Conservation (phyloP, 2,329 filamentous ascomycete genomes). For the Colletotrichum melonis region DNA sequence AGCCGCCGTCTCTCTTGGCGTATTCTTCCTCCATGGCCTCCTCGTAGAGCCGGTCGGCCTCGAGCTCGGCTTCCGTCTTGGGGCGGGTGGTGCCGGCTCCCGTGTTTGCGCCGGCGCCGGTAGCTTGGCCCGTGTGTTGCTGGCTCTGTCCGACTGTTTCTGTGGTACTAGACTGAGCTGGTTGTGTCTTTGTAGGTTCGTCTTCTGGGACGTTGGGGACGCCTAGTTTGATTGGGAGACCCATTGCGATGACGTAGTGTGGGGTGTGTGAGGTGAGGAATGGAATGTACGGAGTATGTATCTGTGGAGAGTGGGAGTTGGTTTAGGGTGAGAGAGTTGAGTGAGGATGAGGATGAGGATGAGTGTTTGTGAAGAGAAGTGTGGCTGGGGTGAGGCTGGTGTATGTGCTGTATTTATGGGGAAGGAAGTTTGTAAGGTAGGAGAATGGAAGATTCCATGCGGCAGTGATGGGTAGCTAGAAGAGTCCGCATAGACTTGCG, state of each 20-base stretch:
- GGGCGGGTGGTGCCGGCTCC: slow-evolving; percentile 58
- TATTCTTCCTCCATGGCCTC: slow-evolving; percentile 68
- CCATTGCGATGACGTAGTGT: slow-evolving; percentile 40
- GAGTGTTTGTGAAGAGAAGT: background rate
- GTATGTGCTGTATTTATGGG: background rate
- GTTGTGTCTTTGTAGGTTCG: background rate
- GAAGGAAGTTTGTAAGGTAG: background rate
- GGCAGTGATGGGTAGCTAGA: background rate
- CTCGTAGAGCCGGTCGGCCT: slow-evolving; percentile 62
- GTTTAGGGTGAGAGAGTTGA: background rate
- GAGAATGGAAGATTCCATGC: no score
- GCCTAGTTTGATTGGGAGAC: slow-evolving; percentile 39
- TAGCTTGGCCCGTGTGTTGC: slow-evolving; percentile 35
- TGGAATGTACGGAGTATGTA: no score
- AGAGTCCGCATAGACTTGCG: background rate
- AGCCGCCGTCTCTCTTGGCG: slow-evolving; percentile 64
- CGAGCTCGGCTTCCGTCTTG: slow-evolving; percentile 61
- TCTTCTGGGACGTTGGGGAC: slow-evolving; percentile 20
- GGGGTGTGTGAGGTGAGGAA: background rate
- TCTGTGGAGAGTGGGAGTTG: background rate
- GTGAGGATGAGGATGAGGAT: background rate
- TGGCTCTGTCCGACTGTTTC: background rate
- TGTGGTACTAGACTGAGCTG: background rate
- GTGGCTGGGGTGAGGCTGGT: background rate
- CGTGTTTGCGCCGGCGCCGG: slow-evolving; percentile 60